These are phyloP conservation scores for Pichia sp. DNA, from an alignment of 1,139 yeast species.

Conservation along the genomic window DNA sequence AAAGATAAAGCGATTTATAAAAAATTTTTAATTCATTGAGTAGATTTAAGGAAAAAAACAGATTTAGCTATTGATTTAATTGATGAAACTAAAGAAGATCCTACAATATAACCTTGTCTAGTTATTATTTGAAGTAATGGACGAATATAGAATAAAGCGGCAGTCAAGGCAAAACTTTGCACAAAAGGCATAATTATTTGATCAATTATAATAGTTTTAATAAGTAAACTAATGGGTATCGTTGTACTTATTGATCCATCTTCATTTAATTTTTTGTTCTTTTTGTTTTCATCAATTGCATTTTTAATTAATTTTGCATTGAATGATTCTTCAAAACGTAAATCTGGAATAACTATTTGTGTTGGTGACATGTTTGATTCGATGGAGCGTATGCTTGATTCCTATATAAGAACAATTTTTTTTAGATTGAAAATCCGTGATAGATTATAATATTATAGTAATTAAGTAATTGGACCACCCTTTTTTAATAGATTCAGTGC, in stretches of 20 bases:
- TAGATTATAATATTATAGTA: no score
- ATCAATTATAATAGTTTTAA: slow-evolving; percentile 55
- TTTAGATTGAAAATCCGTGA: no score
- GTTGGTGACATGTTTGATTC: neutral
- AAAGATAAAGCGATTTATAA: neutral
- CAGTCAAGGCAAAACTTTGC: slow-evolving; percentile 49
- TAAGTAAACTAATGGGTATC: slow-evolving; percentile 31
- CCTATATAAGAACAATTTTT: no score
- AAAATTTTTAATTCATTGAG: neutral
- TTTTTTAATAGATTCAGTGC: no score
- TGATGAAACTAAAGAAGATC: neutral
- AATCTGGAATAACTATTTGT: slow-evolving; percentile 46
- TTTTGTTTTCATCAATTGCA: slow-evolving; percentile 13
- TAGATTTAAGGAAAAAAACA: slow-evolving; percentile 1
- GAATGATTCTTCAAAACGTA: slow-evolving; percentile 61
- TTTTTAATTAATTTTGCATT: slow-evolving; percentile 37
- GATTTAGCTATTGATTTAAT: slow-evolving; percentile 1
- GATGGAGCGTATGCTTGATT: no score
- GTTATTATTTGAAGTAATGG: slow-evolving; percentile 33
- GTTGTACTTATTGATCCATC: neutral
- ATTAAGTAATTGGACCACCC: no score
- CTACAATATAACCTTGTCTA: slow-evolving; percentile 2
- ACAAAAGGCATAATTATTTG: slow-evolving; percentile 63
- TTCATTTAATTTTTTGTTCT: neutral
- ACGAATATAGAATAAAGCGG: slow-evolving; percentile 33